Conservation (phyloP, 352 stramenopile genomes). For the Phytophthora melonis region DNA sequence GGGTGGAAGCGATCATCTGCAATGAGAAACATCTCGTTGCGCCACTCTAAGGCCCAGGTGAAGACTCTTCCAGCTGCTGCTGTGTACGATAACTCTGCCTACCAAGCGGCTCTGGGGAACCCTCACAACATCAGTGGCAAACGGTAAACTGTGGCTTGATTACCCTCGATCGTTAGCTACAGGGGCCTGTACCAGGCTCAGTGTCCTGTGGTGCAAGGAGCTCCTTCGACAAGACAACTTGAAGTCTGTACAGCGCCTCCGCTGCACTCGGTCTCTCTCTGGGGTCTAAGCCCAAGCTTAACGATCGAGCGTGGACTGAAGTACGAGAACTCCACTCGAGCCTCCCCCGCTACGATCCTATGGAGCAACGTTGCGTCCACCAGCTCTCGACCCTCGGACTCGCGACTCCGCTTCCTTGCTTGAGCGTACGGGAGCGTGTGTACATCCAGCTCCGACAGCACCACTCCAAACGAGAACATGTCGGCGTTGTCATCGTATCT, state of each 20-base stretch:
- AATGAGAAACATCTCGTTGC: background rate
- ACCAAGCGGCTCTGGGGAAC: no score
- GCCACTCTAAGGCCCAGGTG: no score
- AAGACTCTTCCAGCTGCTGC: background rate
- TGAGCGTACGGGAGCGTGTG: conserved; percentile 7
- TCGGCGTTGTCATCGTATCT: no score
- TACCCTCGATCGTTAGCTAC: background rate
- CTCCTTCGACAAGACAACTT: conserved; percentile 10
- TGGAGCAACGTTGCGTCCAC: conserved; percentile 38
- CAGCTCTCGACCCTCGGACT: conserved; percentile 6
- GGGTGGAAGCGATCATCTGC: background rate
- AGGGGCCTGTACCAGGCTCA: no score
- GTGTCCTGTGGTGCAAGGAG: background rate
- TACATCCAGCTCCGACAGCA: background rate
- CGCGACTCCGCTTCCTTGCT: background rate
- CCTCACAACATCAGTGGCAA: background rate
- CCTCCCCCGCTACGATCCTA: conserved; percentile 35
- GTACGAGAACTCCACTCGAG: background rate
- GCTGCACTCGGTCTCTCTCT: background rate
- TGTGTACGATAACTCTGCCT: background rate
- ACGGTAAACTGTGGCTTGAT: background rate
- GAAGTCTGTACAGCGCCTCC: conserved; percentile 28
- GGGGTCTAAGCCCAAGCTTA: conserved; percentile 11
- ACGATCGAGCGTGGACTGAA: conserved; percentile 5
- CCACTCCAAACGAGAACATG: no score